These are phyloP conservation scores for Pleurotus tuber-regium DNA, from an alignment of 768 basidiomycete genomes.

Conservation along the genomic window DNA sequence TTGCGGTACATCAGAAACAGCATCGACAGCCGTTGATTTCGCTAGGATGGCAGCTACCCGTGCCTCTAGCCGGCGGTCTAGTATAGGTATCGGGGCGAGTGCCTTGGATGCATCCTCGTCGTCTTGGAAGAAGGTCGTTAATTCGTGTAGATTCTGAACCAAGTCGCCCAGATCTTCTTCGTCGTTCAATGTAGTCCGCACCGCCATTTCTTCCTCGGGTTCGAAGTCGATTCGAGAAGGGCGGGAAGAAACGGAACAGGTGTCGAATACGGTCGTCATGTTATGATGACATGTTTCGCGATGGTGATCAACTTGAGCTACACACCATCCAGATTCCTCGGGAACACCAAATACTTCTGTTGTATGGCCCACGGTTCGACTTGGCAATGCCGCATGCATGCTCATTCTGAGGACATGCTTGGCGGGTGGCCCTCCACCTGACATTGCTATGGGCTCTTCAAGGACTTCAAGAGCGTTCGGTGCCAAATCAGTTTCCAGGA, in stretches of 20 bases:
- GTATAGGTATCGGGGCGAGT: conserved; percentile 35
- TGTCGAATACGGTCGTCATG: conserved; percentile 82
- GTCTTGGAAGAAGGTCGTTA: conserved; percentile 72
- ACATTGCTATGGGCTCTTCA: conserved; percentile 83
- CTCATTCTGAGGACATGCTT: conserved; percentile 92
- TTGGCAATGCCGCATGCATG: conserved; percentile 57
- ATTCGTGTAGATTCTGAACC: conserved; percentile 73
- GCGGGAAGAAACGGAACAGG: conserved; percentile 67
- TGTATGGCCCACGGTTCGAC: conserved; percentile 47
- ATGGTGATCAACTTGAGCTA: conserved; percentile 62
- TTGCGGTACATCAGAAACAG: conserved; percentile 58
- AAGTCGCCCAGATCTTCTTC: conserved; percentile 76
- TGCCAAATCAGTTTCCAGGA: conserved; percentile 86
- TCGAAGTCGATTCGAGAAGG: conserved; percentile 75
- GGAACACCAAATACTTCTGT: conserved; percentile 82
- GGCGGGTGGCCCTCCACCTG: conserved; percentile 69
- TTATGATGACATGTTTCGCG: conserved; percentile 70
- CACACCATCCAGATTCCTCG: conserved; percentile 83
- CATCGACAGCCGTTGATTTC: conserved; percentile 61
- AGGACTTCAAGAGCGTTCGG: conserved; percentile 88
- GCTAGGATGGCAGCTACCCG: conserved; percentile 81
- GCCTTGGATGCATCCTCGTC: conserved; percentile 28
- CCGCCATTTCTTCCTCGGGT: conserved; percentile 47
- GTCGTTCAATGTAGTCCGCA: conserved; percentile 37
- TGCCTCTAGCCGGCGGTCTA: conserved; percentile 66